A percentile compares a stretch with the other conserved stretches of the same genome.
These are phyloP conservation scores for Ceratobasidium theobromae DNA, from an alignment of 1,284 basidiomycete genomes.

Conservation along the genomic window DNA sequence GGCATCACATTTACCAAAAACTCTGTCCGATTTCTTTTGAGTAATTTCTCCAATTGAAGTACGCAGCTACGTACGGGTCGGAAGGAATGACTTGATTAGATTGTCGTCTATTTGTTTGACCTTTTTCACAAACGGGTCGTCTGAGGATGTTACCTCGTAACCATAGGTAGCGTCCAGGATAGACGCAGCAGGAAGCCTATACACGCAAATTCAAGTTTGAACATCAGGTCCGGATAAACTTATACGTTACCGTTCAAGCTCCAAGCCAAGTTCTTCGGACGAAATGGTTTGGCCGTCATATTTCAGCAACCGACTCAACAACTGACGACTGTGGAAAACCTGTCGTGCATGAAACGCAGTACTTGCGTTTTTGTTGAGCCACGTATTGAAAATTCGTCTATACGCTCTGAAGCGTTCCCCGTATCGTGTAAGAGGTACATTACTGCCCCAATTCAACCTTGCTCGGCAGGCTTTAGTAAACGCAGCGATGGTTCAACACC, in stretches of 20 bases:
- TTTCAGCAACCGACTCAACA: background rate
- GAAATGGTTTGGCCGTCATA: background rate
- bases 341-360: background rate
- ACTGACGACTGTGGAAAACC: background rate
- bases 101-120: background rate
- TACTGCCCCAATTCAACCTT: background rate
- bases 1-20: conserved; percentile 1
- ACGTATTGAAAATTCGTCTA: background rate
- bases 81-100: background rate
- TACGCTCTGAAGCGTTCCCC: background rate
- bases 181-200: background rate
- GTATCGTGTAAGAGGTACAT: background rate
- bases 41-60: too few relatives aligned
- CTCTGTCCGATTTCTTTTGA: too few relatives aligned
- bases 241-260: too few relatives aligned
- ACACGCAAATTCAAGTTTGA: background rate
- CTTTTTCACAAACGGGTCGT: background rate
- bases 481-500: too few relatives aligned
- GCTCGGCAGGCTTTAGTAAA: background rate
- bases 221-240: background rate
- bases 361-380: conserved; percentile 5
- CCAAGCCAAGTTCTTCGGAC: background rate
- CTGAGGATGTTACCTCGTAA: background rate
- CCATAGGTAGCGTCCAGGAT: background rate
- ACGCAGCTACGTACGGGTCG: background rate